Percentiles rank a stretch among this genome's conserved stretches.
Conservation (phyloP, 805 yeast species). For the Metschnikowia lochheadii region DNA sequence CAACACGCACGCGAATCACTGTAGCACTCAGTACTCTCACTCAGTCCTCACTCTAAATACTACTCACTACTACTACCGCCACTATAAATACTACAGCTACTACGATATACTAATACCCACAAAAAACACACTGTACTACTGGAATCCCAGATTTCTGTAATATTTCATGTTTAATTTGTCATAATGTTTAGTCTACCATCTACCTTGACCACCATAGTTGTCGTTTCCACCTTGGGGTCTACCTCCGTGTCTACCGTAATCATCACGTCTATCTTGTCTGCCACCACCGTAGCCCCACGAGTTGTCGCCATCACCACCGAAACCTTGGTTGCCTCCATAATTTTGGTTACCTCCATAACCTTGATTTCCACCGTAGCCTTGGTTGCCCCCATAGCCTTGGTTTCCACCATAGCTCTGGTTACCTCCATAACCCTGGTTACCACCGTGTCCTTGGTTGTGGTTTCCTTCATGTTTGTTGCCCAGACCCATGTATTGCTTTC, state of each 20-base stretch:
- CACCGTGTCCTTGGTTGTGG: slow-evolving; percentile 7
- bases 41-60: no score
- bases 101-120: no score
- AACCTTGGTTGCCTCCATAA: background rate
- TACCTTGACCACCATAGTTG: slow-evolving; percentile 9
- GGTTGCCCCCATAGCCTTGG: background rate
- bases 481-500: slow-evolving; percentile 1
- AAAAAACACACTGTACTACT: no score
- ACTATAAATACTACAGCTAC: no score
- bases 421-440: slow-evolving; percentile 2
- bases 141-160: no score
- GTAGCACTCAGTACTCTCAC: no score
- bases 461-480: background rate
- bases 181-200: slow-evolving; percentile 5
- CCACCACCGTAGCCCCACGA: slow-evolving; percentile 7
- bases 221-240: slow-evolving; percentile 7
- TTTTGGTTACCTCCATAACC: slow-evolving; percentile 5
- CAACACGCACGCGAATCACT: background rate
- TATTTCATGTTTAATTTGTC: no score
- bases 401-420: slow-evolving; percentile 3
- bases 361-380: slow-evolving; percentile 5
- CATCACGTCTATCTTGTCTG: slow-evolving; percentile 3
- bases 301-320: background rate
- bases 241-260: slow-evolving; percentile 2
- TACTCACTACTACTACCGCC: no score